A percentile compares a stretch with the other conserved stretches of the same genome.
Evolutionary conservation across 2,329 filamentous ascomycete genomes (phyloP).

Genomic region (Arthroderma uncinatum): DNA sequence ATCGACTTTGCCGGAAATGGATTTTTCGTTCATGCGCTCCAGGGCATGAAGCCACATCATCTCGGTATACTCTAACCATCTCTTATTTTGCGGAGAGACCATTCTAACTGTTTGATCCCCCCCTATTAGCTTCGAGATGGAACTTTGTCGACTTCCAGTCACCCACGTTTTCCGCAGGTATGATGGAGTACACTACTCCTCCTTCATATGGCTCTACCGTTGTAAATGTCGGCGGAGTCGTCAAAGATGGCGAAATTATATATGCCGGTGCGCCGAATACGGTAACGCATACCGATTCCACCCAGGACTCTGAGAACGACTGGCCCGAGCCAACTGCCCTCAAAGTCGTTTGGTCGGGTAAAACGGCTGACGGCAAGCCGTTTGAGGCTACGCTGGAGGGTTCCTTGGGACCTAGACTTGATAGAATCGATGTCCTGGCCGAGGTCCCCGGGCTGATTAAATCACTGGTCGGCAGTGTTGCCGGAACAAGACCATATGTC

Average conservation of each 20-base stretch:
- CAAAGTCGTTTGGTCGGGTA: conserved; percentile 68
- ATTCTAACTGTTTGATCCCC: conserved; percentile 10
- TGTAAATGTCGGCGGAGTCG: conserved; percentile 73
- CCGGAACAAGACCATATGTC: conserved; percentile 92
- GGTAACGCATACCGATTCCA: conserved; percentile 57
- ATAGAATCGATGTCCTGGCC: conserved; percentile 90
- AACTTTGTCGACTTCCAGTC: conserved; percentile 90
- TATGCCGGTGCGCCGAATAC: conserved; percentile 56
- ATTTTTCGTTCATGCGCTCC: conserved; percentile 72
- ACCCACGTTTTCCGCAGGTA: conserved; percentile 69
- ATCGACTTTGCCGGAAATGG: conserved; percentile 72
- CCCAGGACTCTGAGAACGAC: conserved; percentile 63
- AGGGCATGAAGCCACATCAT: conserved; percentile 99
- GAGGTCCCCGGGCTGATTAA: conserved; percentile 95
- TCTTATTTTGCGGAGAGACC: background rate
- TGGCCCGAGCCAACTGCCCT: conserved; percentile 78
- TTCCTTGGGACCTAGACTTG: conserved; percentile 55
- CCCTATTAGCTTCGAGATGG: conserved; percentile 60
- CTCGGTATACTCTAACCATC: conserved; percentile 46
- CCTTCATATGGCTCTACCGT: conserved; percentile 78
- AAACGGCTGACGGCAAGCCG: conserved; percentile 61
- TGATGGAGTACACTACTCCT: conserved; percentile 96
- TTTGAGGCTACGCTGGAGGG: conserved; percentile 61
- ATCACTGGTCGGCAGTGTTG: conserved; percentile 75
- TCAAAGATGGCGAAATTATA: conserved; percentile 69